A percentile compares a stretch with the other conserved stretches of the same genome.
These are phyloP conservation scores for Dianthus caryophyllus DNA, from an alignment of 148 eudicot genomes.

Conservation along the genomic window DNA sequence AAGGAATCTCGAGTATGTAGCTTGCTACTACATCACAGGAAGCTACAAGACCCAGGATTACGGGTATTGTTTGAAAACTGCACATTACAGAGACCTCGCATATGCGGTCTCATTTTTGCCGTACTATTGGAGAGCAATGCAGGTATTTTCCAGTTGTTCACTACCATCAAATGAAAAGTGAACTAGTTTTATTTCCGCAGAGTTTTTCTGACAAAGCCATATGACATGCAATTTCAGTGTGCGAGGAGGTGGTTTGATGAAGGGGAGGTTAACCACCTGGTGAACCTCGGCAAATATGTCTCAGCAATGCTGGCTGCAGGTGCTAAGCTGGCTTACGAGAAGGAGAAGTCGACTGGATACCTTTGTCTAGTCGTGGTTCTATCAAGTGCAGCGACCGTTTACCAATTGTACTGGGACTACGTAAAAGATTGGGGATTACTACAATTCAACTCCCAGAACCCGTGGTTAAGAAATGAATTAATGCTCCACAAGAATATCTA, in stretches of 20 bases:
- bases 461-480: constrained; percentile 94
- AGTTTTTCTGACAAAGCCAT: constrained; percentile 2
- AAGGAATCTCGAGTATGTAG: constrained; percentile 73
- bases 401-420: constrained; percentile 97
- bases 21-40: constrained; percentile 89
- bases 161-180: not conserved
- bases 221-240: constrained; percentile 47
- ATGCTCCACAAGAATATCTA: constrained; percentile 68
- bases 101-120: constrained; percentile 96
- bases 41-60: constrained; percentile 92
- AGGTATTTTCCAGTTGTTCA: constrained; percentile 34
- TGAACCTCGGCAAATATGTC: constrained; percentile 86
- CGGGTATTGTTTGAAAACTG: constrained; percentile 64
- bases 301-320: constrained; percentile 99
- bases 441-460: constrained; percentile 74
- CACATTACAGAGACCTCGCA: constrained; percentile 76
- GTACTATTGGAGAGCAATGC: constrained; percentile 99
- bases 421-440: constrained; percentile 98
- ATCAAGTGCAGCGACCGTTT: constrained; percentile 88
- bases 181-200: not conserved
- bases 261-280: constrained; percentile 74
- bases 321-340: constrained; percentile 89
- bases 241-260: constrained; percentile 98
- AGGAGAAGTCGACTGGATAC: constrained; percentile 59
- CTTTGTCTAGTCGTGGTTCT: constrained; percentile 62